These are phyloP conservation scores for Neurospora sp. DNA, from an alignment of 495 filamentous ascomycete genomes.

Conservation along the genomic window DNA sequence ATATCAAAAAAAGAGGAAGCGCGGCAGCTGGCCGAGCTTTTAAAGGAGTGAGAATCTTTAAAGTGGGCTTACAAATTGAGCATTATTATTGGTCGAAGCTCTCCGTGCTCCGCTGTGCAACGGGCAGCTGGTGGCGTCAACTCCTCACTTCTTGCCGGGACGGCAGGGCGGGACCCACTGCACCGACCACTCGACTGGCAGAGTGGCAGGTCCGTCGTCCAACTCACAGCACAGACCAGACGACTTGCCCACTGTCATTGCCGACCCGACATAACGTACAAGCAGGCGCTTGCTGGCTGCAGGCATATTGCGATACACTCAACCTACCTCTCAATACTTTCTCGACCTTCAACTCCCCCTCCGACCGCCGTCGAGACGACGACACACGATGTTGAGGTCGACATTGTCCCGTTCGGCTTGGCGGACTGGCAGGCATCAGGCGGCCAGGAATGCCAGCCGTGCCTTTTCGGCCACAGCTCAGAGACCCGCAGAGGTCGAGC, in stretches of 20 bases:
- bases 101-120: background rate
- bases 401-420: conserved; percentile 77
- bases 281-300: background rate
- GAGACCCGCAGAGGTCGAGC: conserved; percentile 81
- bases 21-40: conserved; percentile 8
- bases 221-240: background rate
- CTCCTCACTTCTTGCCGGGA: background rate
- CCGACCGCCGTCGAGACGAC: conserved; percentile 37
- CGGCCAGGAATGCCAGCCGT: conserved; percentile 49
- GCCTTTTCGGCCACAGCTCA: conserved; percentile 63
- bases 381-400: conserved; percentile 71
- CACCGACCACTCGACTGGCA: background rate
- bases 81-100: conserved; percentile 15
- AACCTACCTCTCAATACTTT: conserved; percentile 1
- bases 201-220: background rate
- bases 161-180: background rate
- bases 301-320: background rate
- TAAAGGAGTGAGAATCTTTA: conserved; percentile 4
- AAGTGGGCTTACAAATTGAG: conserved; percentile 14
- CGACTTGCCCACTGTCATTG: background rate
- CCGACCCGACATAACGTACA: background rate
- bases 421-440: conserved; percentile 61
- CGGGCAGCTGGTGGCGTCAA: background rate
- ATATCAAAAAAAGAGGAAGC: conserved; percentile 19
- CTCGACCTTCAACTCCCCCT: conserved; percentile 22